Conservation (phyloP, 1,139 yeast genomes). For the Pichia sp. region DNA sequence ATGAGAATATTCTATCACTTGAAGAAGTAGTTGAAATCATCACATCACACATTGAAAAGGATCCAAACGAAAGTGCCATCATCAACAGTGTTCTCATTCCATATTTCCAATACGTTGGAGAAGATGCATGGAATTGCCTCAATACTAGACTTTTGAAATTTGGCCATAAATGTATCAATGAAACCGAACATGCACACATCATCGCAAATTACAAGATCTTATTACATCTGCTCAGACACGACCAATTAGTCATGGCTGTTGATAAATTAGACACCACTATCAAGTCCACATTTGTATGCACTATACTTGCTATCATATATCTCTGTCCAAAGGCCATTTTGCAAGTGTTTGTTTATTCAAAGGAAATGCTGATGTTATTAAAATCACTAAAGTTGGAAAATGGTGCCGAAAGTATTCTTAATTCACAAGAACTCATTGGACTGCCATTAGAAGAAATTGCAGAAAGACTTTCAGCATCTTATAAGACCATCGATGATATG, state of each 20-base stretch:
- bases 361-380: constrained; percentile 26
- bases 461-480: neutral
- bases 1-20: constrained; percentile 18
- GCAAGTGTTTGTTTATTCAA: constrained; percentile 25
- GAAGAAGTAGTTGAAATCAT: constrained; percentile 23
- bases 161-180: constrained; percentile 16
- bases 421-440: neutral
- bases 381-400: constrained; percentile 14
- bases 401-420: neutral
- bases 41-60: constrained; percentile 10
- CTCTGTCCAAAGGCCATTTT: constrained; percentile 27
- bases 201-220: constrained; percentile 15
- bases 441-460: constrained; percentile 3
- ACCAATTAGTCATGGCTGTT: constrained; percentile 16
- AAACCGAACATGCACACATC: constrained; percentile 11
- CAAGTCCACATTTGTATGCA: constrained; percentile 18
- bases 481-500: constrained; percentile 23
- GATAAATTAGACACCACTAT: neutral
- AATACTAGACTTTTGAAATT: constrained; percentile 23
- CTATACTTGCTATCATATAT: constrained; percentile 24
- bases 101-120: constrained; percentile 16
- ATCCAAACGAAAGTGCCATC: constrained; percentile 7
- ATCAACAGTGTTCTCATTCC: constrained; percentile 22
- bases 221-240: constrained; percentile 23
- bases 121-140: constrained; percentile 20